These are phyloP conservation scores for Bryoerythrophyllum caledonicum DNA, from an alignment of 225 moss, liverwort and hornwort genomes.

Conservation along the genomic window DNA sequence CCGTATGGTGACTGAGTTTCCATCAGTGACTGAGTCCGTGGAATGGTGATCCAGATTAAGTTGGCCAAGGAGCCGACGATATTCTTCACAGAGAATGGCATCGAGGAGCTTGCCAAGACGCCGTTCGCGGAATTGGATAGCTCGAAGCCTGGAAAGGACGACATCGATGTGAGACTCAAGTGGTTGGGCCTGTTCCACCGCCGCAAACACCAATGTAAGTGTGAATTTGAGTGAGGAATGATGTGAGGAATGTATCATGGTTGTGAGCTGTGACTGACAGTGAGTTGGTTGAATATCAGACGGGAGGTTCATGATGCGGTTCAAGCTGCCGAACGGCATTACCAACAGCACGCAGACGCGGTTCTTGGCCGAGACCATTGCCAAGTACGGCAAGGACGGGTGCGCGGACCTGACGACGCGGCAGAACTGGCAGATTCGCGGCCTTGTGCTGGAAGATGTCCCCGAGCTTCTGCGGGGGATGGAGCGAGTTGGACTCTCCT, in stretches of 20 bases:
- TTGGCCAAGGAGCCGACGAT: slow-evolving; percentile 73
- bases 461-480: slow-evolving; percentile 56
- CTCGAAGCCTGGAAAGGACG: slow-evolving; percentile 64
- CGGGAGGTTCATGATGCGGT: slow-evolving; percentile 81
- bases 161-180: slow-evolving; percentile 62
- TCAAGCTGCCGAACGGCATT: slow-evolving; percentile 79
- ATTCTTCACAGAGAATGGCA: slow-evolving; percentile 53
- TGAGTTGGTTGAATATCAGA: slow-evolving; percentile 22
- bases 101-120: slow-evolving; percentile 51
- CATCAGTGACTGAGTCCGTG: neutral
- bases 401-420: slow-evolving; percentile 77
- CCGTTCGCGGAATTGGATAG: slow-evolving; percentile 65
- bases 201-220: slow-evolving; percentile 70
- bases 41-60: slow-evolving; percentile 43
- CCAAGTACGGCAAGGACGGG: slow-evolving; percentile 66
- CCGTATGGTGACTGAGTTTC: neutral
- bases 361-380: slow-evolving; percentile 59
- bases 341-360: slow-evolving; percentile 72
- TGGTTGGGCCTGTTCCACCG: slow-evolving; percentile 83
- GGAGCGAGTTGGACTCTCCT: slow-evolving; percentile 44
- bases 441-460: slow-evolving; percentile 60
- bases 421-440: slow-evolving; percentile 89
- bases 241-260: neutral
- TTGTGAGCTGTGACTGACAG: neutral
- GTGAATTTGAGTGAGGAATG: neutral